Conservation (phyloP, 306 rosid species). For the Trifolium subterraneum region DNA sequence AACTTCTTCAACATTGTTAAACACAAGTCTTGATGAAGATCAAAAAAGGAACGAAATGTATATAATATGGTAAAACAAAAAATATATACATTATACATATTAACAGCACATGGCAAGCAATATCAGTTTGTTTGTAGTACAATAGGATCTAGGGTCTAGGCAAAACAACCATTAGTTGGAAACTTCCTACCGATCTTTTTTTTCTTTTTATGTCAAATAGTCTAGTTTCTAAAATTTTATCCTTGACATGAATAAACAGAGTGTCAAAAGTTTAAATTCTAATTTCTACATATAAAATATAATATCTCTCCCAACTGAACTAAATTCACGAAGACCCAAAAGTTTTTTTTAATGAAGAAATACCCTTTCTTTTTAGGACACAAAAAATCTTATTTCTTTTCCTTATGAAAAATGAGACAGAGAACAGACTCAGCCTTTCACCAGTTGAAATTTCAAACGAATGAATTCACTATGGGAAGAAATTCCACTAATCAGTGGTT, state of each 20-base stretch:
- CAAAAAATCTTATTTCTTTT: no score
- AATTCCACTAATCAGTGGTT: not conserved
- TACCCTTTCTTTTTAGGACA: not conserved
- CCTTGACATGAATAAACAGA: no score
- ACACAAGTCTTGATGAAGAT: conserved; percentile 35
- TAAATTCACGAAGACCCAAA: no score
- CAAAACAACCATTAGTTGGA: conserved; percentile 32
- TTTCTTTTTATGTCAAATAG: not conserved
- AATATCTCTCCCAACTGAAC: no score
- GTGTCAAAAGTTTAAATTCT: no score
- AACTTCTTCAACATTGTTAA: conserved; percentile 33
- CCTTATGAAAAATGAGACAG: not conserved
- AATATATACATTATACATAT: no score
- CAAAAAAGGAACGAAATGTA: conserved; percentile 26
- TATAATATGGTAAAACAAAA: not conserved
- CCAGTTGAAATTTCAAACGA: not conserved
- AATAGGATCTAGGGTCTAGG: conserved; percentile 29
- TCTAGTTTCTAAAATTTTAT: no score
- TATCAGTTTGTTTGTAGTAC: not conserved
- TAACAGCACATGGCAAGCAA: conserved; percentile 49
- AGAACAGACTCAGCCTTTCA: not conserved
- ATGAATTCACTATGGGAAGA: not conserved
- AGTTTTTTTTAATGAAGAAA: not conserved
- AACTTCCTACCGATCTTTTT: not conserved
- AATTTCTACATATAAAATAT: no score